These are phyloP conservation scores for Fusarium sp. DNA, from an alignment of 2,329 filamentous ascomycete species.

Conservation along the genomic window DNA sequence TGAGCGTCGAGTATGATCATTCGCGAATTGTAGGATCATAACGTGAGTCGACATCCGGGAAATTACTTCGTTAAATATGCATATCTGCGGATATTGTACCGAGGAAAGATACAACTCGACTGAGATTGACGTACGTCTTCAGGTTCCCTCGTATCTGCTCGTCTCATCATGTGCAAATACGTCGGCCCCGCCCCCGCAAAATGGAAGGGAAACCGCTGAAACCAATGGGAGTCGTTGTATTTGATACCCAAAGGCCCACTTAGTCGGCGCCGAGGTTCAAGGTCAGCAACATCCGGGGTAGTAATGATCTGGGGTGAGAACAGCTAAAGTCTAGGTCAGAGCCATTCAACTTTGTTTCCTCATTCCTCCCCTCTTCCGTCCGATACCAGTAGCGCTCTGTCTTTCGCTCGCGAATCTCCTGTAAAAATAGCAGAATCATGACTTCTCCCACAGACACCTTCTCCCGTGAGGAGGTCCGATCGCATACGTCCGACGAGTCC, in stretches of 20 bases:
- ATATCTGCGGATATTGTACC: not conserved
- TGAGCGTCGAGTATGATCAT: too few relatives aligned
- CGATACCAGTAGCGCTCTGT: not conserved
- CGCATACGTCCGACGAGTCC: conserved; percentile 82
- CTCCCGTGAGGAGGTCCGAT: conserved; percentile 77
- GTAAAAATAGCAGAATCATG: conserved; percentile 17
- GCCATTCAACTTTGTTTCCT: conserved; percentile 1
- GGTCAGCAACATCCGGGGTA: conserved; percentile 33
- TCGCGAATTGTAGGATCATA: too few relatives aligned
- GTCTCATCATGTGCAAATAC: conserved; percentile 34
- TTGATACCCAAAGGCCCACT: conserved; percentile 37
- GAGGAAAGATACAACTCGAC: conserved; percentile 43
- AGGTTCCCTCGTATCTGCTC: not conserved
- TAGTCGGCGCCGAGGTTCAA: conserved; percentile 45
- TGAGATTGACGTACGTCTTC: not conserved
- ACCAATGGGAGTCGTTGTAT: conserved; percentile 34
- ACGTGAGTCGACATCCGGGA: too few relatives aligned
- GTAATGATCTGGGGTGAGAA: conserved; percentile 13
- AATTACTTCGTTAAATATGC: not conserved
- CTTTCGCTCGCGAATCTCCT: not conserved
- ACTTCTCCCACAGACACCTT: conserved; percentile 64
- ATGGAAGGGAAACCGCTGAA: conserved; percentile 32
- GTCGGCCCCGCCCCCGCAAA: conserved; percentile 46
- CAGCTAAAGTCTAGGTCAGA: conserved; percentile 3
- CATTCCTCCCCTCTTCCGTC: not conserved